Conservation (phyloP, 805 yeast genomes). For the Lachancea fermentati region DNA sequence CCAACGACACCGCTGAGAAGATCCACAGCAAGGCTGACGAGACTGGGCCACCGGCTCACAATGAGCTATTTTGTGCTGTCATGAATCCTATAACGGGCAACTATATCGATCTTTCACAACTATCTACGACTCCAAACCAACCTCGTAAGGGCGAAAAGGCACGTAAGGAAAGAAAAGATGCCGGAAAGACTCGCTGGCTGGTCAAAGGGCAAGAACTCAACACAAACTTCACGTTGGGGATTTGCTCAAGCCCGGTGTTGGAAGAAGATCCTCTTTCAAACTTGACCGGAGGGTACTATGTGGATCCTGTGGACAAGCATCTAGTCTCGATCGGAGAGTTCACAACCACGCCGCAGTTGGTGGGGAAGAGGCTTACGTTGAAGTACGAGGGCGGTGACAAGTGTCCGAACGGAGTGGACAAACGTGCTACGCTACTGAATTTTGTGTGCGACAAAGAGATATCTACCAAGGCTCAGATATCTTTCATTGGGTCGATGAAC, state of each 20-base stretch:
- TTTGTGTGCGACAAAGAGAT: constrained; percentile 79
- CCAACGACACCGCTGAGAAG: not conserved
- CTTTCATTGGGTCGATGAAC: constrained; percentile 64
- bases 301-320: constrained; percentile 34
- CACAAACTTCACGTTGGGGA: constrained; percentile 67
- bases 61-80: constrained; percentile 28
- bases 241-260: constrained; percentile 54
- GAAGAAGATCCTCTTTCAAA: constrained; percentile 25
- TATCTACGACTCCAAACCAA: constrained; percentile 27
- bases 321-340: constrained; percentile 55
- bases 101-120: constrained; percentile 30
- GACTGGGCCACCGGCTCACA: constrained; percentile 6
- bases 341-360: constrained; percentile 54
- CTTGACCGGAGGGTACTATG: constrained; percentile 50
- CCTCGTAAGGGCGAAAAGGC: constrained; percentile 6
- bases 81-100: constrained; percentile 28
- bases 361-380: constrained; percentile 66
- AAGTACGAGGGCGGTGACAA: constrained; percentile 66
- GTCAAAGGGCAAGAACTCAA: constrained; percentile 68
- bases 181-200: constrained; percentile 41
- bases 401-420: constrained; percentile 50
- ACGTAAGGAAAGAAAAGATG: constrained; percentile 7
- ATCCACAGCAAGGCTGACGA: not conserved
- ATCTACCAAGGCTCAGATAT: constrained; percentile 54
- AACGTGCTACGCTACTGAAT: constrained; percentile 60